Conservation (phyloP, 768 basidiomycete genomes). For the Pleurotus platypus region DNA sequence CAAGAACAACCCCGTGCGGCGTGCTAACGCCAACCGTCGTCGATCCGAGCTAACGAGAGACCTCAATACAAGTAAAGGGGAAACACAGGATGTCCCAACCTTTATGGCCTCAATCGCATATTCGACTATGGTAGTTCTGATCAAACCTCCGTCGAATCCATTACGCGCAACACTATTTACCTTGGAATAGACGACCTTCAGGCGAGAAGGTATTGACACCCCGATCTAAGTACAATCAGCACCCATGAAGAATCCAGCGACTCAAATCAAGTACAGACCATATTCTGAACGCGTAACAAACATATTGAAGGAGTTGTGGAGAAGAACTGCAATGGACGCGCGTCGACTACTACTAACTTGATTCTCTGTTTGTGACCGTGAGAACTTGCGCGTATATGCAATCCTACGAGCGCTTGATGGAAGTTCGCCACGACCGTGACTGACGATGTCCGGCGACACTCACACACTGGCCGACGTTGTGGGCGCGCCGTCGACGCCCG, state of each 20-base stretch:
- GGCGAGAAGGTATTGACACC: constrained; percentile 99
- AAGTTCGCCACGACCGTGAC: too few species aligned
- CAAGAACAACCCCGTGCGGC: constrained; percentile 86
- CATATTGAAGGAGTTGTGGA: constrained; percentile 42
- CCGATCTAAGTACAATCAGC: constrained; percentile 54
- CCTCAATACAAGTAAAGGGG: constrained; percentile 5
- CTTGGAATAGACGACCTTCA: constrained; percentile 97
- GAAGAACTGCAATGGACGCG: constrained; percentile 14
- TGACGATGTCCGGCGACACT: background rate
- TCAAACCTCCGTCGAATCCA: background rate
- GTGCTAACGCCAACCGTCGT: constrained; percentile 97
- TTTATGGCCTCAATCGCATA: constrained; percentile 99
- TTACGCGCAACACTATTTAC: constrained; percentile 35
- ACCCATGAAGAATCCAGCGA: background rate
- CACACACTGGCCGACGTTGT: constrained; percentile 3
- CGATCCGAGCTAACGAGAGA: constrained; percentile 77
- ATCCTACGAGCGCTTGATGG: too few species aligned
- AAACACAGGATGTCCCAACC: constrained; percentile 35
- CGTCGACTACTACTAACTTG: background rate
- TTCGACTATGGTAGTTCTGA: constrained; percentile 63
- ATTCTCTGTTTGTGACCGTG: background rate
- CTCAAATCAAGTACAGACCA: constrained; percentile 42
- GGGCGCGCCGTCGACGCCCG: constrained; percentile 15
- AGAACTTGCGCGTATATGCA: background rate
- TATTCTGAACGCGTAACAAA: constrained; percentile 96